Conservation (phyloP, 768 basidiomycete species). For the Asterophora parasitica region DNA sequence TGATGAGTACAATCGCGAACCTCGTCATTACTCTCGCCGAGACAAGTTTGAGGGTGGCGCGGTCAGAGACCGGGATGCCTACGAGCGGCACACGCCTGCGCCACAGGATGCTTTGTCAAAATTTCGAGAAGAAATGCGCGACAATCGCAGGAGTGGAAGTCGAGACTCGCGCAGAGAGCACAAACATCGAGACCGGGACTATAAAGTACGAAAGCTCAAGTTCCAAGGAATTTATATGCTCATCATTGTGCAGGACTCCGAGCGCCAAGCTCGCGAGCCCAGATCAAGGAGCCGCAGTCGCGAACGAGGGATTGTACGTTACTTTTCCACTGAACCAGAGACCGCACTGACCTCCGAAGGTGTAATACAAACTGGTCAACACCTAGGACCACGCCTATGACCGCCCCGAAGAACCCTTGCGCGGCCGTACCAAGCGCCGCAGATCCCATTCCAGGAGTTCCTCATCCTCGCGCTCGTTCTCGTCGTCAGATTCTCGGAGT, state of each 20-base stretch:
- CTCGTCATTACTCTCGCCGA: neutral
- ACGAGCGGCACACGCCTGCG: neutral
- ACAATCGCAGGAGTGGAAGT: neutral
- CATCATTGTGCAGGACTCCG: no score
- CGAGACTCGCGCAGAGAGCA: neutral
- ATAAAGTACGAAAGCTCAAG: neutral
- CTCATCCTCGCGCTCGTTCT: conserved; percentile 9
- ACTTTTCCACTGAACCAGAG: neutral
- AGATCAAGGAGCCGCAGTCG: conserved; percentile 5
- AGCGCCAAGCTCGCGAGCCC: neutral
- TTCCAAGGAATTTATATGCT: no score
- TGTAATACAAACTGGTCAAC: conserved; percentile 2
- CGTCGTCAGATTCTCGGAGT: conserved; percentile 1
- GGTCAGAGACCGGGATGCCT: neutral
- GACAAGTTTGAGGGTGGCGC: neutral
- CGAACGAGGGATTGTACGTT: conserved; percentile 15
- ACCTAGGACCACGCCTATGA: neutral
- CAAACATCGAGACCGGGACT: neutral
- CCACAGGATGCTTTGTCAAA: conserved; percentile 2
- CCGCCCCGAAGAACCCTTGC: neutral
- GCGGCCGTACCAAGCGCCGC: conserved; percentile 7
- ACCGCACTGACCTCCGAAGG: conserved; percentile 18
- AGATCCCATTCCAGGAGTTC: conserved; percentile 6
- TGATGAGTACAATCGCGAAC: conserved; percentile 3
- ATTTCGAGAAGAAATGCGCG: conserved; percentile 1